phyloP scores from a whole-genome alignment of 1,139 yeast genomes.

The Debaryomyces sp. region DNA sequence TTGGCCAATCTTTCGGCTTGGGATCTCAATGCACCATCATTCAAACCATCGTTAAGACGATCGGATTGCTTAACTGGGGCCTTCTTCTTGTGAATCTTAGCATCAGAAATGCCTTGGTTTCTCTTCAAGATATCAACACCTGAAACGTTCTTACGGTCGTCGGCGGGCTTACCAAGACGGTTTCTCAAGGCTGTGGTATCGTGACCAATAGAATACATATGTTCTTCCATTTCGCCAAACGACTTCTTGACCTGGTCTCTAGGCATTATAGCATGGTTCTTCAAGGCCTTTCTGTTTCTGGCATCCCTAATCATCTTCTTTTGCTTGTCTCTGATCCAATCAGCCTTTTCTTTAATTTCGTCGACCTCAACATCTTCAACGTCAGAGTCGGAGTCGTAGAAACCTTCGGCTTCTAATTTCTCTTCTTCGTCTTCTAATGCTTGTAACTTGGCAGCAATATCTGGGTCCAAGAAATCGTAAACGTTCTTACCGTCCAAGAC shows the following conservation, averaged over 20 bases:
- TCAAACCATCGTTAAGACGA: conserved; percentile 84
- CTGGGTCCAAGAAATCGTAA: conserved; percentile 96
- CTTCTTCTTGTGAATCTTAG: conserved; percentile 47
- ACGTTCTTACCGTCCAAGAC: conserved; percentile 94
- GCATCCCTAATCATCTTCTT: conserved; percentile 90
- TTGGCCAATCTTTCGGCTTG: conserved; percentile 89
- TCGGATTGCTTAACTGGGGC: conserved; percentile 66
- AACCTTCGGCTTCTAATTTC: conserved; percentile 88
- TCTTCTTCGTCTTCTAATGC: conserved; percentile 98
- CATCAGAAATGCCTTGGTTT: conserved; percentile 49
- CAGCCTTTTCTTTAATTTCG: conserved; percentile 84
- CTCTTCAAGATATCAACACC: conserved; percentile 78
- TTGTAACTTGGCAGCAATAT: conserved; percentile 87
- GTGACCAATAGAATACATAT: conserved; percentile 87
- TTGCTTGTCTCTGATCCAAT: conserved; percentile 94
- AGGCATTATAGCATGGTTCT: conserved; percentile 90
- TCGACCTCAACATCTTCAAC: conserved; percentile 62
- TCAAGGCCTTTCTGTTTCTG: conserved; percentile 81
- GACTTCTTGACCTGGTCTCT: conserved; percentile 84
- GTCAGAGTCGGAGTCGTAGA: conserved; percentile 88
- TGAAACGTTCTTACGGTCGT: conserved; percentile 44
- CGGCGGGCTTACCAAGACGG: conserved; percentile 45
- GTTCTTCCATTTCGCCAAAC: conserved; percentile 79
- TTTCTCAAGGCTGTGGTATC: conserved; percentile 68
- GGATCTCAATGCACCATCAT: conserved; percentile 77